Conservation (phyloP, 2,329 filamentous ascomycete genomes). For the Ophiocordyceps polyrhachis-furcata region DNA sequence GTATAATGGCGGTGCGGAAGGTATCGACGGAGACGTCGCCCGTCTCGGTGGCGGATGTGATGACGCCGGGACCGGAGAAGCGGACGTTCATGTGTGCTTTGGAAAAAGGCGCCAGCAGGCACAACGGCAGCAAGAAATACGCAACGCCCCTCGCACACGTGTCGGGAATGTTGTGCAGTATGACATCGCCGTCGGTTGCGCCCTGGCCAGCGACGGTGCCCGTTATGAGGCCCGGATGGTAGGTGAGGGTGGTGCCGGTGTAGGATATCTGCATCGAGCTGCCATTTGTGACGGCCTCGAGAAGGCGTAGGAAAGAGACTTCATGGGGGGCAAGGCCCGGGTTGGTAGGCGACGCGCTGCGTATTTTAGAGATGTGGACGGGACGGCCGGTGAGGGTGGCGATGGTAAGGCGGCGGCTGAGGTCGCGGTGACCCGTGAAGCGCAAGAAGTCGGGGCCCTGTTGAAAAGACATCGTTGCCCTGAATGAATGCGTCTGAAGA, state of each 20-base stretch:
- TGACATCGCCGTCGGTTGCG: slow-evolving; percentile 49
- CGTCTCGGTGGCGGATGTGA: slow-evolving; percentile 65
- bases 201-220: slow-evolving; percentile 63
- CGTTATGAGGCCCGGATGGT: slow-evolving; percentile 81
- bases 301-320: slow-evolving; percentile 83
- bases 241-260: slow-evolving; percentile 83
- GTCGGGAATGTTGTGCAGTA: slow-evolving; percentile 63
- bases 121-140: slow-evolving; percentile 82
- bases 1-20: slow-evolving; percentile 81
- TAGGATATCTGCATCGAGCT: slow-evolving; percentile 89
- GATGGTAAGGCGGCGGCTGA: slow-evolving; percentile 70
- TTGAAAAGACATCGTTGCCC: slow-evolving; percentile 16
- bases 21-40: slow-evolving; percentile 87
- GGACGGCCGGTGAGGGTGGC: slow-evolving; percentile 80
- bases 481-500: background rate
- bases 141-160: slow-evolving; percentile 66
- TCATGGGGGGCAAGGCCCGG: slow-evolving; percentile 85
- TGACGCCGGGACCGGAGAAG: slow-evolving; percentile 79
- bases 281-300: slow-evolving; percentile 91
- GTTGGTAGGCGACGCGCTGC: slow-evolving; percentile 64
- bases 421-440: slow-evolving; percentile 69
- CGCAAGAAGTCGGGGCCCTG: slow-evolving; percentile 37
- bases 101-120: slow-evolving; percentile 79
- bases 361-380: slow-evolving; percentile 85
- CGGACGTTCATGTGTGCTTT: slow-evolving; percentile 82